These are phyloP conservation scores for Physcomitrellopsis africana DNA, from an alignment of 225 moss, liverwort and hornwort genomes.

Conservation along the genomic window DNA sequence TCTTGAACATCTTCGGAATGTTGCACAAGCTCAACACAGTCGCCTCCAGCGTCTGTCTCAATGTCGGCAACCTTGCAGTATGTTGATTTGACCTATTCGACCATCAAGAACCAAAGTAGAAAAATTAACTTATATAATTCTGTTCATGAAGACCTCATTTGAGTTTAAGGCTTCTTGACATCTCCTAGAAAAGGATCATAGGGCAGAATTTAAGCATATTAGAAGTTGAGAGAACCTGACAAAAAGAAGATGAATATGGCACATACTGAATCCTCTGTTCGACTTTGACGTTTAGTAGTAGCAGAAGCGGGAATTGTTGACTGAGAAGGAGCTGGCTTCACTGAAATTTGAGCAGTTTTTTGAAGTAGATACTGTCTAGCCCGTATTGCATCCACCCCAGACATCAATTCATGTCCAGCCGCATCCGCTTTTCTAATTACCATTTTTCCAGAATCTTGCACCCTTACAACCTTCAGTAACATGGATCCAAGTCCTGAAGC, in stretches of 20 bases:
- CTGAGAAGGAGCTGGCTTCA: slow-evolving; percentile 31
- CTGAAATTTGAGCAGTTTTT: slow-evolving; percentile 50
- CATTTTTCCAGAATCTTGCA: slow-evolving; percentile 47
- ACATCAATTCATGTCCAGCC: slow-evolving; percentile 46
- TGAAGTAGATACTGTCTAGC: slow-evolving; percentile 51
- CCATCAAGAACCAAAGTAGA: slow-evolving; percentile 17
- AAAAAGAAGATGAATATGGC: slow-evolving; percentile 4
- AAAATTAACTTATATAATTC: background rate
- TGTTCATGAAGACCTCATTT: background rate
- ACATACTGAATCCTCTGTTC: slow-evolving; percentile 29
- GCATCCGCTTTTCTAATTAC: slow-evolving; percentile 42
- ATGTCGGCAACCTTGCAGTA: slow-evolving; percentile 39
- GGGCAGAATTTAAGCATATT: too few relatives aligned
- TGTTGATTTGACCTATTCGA: slow-evolving; percentile 42
- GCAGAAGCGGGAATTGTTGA: slow-evolving; percentile 28
- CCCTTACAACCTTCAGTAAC: slow-evolving; percentile 55
- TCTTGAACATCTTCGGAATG: slow-evolving; percentile 18
- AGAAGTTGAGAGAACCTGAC: background rate
- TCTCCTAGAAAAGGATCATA: background rate
- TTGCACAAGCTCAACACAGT: slow-evolving; percentile 31
- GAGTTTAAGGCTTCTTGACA: background rate
- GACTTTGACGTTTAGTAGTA: slow-evolving; percentile 24
- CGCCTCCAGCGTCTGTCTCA: slow-evolving; percentile 37
- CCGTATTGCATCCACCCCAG: slow-evolving; percentile 40
- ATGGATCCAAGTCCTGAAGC: slow-evolving; percentile 56